A percentile compares a stretch with the other conserved stretches of the same genome.
These are phyloP conservation scores for Aspergillus mulundensis DNA, from an alignment of 495 filamentous ascomycete genomes.

Conservation along the genomic window DNA sequence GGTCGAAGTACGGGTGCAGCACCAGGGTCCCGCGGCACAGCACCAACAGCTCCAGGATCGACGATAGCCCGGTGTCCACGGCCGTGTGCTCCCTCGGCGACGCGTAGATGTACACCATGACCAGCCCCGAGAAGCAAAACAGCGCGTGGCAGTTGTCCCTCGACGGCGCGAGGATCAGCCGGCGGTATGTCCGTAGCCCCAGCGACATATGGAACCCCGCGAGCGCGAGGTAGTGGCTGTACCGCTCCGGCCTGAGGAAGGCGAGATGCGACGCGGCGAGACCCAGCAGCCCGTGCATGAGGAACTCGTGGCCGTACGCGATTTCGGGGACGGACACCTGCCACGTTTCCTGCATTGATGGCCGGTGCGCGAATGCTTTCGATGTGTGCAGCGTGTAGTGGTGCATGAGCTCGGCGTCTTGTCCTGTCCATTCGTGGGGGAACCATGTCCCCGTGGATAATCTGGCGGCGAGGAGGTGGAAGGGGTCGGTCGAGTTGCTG, in stretches of 20 bases:
- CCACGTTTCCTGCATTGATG: conserved; percentile 26
- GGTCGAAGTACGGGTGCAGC: neutral
- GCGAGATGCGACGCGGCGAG: conserved; percentile 43
- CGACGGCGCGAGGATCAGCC: neutral
- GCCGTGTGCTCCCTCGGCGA: neutral
- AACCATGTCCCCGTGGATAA: too few relatives aligned
- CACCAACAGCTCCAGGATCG: neutral
- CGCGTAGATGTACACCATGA: conserved; percentile 10
- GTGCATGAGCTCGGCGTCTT: conserved; percentile 9
- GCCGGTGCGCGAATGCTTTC: neutral
- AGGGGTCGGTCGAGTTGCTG: too few relatives aligned
- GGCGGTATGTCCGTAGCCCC: neutral
- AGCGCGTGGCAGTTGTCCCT: conserved; percentile 6
- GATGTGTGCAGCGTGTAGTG: conserved; percentile 6
- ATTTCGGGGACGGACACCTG: conserved; percentile 32
- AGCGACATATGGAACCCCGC: too few relatives aligned
- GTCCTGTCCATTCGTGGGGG: conserved; percentile 2
- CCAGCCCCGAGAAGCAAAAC: conserved; percentile 3
- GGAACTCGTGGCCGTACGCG: conserved; percentile 37
- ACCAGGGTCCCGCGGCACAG: neutral
- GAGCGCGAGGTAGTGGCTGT: neutral
- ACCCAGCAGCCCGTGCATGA: conserved; percentile 46
- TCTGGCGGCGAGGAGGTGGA: too few relatives aligned
- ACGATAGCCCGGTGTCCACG: neutral
- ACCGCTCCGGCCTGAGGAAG: neutral